Evolutionary conservation across 139 green algal species (phyloP), one percentile per base, ranked within the genome.

Genomic region (Yamagishiella unicocca): DNA sequence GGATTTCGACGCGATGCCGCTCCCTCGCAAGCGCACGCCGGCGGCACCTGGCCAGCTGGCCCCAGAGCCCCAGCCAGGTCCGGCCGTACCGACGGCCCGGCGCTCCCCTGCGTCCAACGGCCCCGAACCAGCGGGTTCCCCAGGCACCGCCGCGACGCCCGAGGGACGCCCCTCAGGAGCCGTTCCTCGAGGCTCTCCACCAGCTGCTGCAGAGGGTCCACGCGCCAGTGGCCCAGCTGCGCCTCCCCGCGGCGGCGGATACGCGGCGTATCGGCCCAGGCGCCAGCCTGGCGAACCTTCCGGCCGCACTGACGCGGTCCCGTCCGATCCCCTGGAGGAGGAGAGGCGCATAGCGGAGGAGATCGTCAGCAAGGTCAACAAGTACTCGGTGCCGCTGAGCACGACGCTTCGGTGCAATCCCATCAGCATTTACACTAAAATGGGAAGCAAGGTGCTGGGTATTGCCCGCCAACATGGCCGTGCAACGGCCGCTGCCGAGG

Each of bases 321-420:
- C 75, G 4, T 21, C 19, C 6, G 54, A 70, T 27, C 25, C 53
- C 0, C 37, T 19, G 8, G 76, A 70, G 53, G 76, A 83, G 35
- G 76, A 83, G 25, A 21, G 76, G 24, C n/a, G 31, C 6, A 38
- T 83, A 14, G 76, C 76, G 7, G 76, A 83, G 0, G 76, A 71
- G 8, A 83, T 83, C 25, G 31, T 70, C 0, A 53, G 5, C 35
- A 83, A 83, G 35, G 58, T 83, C 76, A 53, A 83, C 35, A 42
- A 42, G 29, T 83, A 42, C 25, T 2, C 76, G 0, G 12, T 83
- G 12, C 35, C 76, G 0, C 54, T 83, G 54, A 10, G 53, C 33
- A 53, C 10, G 0, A 43, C 76, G 0, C 53, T 83, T 1, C 53
- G 54, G 4, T 70, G 54, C 35, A 54, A 83, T 33, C 54, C 76